Evolutionary conservation across 2,329 filamentous ascomycete species (phyloP).

Genomic region (Nothophoma quercina): DNA sequence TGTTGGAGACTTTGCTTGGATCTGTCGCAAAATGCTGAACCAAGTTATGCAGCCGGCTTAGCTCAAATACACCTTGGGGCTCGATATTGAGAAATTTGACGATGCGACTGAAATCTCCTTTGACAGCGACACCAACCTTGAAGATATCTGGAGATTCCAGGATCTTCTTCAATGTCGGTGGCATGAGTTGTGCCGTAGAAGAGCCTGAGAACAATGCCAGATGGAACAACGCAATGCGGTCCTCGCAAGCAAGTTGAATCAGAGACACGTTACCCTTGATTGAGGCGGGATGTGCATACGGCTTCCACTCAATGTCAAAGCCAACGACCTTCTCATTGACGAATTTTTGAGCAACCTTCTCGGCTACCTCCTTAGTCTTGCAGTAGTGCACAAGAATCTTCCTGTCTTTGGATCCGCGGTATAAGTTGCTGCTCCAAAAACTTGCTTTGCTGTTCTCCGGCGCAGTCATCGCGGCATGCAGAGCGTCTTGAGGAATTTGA

Average conservation of each 20-base stretch:
- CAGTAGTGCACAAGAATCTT: slow-evolving; percentile 81
- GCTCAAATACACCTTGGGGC: slow-evolving; percentile 74
- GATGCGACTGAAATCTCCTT: slow-evolving; percentile 70
- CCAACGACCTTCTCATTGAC: slow-evolving; percentile 74
- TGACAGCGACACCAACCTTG: slow-evolving; percentile 80
- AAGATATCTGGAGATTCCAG: slow-evolving; percentile 73
- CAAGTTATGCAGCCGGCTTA: slow-evolving; percentile 84
- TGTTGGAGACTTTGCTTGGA: slow-evolving; percentile 59
- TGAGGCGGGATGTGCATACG: slow-evolving; percentile 44
- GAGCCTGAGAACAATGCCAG: slow-evolving; percentile 61
- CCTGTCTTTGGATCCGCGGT: slow-evolving; percentile 63
- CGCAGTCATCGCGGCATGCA: slow-evolving; percentile 41
- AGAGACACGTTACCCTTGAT: slow-evolving; percentile 85
- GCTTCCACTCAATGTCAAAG: slow-evolving; percentile 89
- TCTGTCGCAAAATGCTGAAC: slow-evolving; percentile 64
- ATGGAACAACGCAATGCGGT: slow-evolving; percentile 82
- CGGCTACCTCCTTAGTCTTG: slow-evolving; percentile 69
- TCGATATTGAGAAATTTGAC: slow-evolving; percentile 67
- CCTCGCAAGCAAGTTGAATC: slow-evolving; percentile 81
- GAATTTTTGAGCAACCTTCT: slow-evolving; percentile 74
- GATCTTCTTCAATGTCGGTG: slow-evolving; percentile 73
- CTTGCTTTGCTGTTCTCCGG: slow-evolving; percentile 38
- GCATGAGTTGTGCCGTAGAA: slow-evolving; percentile 64
- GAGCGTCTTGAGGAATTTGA: slow-evolving; percentile 41
- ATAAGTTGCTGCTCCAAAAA: slow-evolving; percentile 74